Evolutionary conservation across 2,329 filamentous ascomycete genomes (phyloP), one percentile per base, ranked within the genome.

Genomic region (Beauveria sp.): DNA sequence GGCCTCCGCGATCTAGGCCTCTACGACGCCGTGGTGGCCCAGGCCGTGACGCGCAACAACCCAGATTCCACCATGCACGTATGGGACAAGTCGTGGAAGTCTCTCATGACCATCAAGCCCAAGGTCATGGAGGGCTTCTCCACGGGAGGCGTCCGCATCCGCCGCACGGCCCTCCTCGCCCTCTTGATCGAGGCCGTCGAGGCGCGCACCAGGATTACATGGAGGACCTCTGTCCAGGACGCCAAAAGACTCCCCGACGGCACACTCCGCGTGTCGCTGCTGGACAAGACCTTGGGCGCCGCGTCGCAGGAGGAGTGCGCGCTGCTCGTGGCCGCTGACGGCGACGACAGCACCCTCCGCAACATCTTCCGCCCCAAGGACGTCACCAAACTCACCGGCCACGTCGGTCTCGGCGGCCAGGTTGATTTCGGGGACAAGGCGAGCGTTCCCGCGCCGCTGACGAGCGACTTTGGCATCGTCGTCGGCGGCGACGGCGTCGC

Each of bases 261-360:
- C 34, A 48, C 34, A 8, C 20, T 63, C 14, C 51, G 51, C 22
- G 62, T 63, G 9, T 56, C 56, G 12, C 52, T 63, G 10, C 24
- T 31, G 10, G 48, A 52, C 34, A 26, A 52, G 53, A 24, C 18
- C 10, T 31, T 20, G 20, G 50, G 54, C 40, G 26, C 54, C 26
- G 28, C 26, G 8, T 51, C 51, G 22, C 34, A 51, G 9, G 45
- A 38, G 34, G 56, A 57, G 28, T 75, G 73, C 62, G 75, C 78
- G 64, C 51, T 79, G 16, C 67, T 79, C 3, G 67, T 79, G 45
- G 75, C 72, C 7, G 75, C 76, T 1, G 77, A 79, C 66, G 77
- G 77, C 1, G 69, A 73, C 3, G 69, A 67, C 38, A 77, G 74
- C 65, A 74, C 71, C 64, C 67, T 78, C 10, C 67, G 77, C 43